These are phyloP conservation scores for Fennellomyces sp. DNA, from an alignment of 371 early-diverging fungal genomes.

Conservation along the genomic window DNA sequence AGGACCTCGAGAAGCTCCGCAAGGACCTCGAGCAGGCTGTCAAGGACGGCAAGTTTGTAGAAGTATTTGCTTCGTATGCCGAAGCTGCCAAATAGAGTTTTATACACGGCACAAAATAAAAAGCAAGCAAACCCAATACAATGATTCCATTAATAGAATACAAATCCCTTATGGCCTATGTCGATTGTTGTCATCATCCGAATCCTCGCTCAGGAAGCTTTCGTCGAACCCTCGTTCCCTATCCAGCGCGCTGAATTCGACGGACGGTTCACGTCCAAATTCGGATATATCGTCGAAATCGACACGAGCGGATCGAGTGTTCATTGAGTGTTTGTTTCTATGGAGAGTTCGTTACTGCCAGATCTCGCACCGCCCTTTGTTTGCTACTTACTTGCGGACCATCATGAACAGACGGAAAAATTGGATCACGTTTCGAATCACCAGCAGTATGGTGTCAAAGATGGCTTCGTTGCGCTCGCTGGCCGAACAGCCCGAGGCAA, in stretches of 20 bases:
- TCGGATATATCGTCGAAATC: constrained; percentile 48
- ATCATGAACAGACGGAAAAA: constrained; percentile 69
- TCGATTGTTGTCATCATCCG: constrained; percentile 37
- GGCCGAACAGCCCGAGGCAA: constrained; percentile 66
- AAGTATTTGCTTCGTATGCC: constrained; percentile 53
- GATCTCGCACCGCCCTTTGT: too few relatives aligned
- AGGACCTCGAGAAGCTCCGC: constrained; percentile 60
- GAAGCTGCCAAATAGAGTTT: constrained; percentile 25
- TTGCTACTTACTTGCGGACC: constrained; percentile 69
- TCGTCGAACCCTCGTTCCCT: constrained; percentile 40
- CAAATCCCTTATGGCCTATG: too few relatives aligned
- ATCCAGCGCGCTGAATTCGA: constrained; percentile 42
- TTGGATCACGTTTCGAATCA: constrained; percentile 74
- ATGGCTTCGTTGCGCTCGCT: constrained; percentile 65
- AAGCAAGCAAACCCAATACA: not conserved
- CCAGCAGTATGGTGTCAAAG: constrained; percentile 70
- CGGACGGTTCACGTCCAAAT: constrained; percentile 31
- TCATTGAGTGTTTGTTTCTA: constrained; percentile 50
- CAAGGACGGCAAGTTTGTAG: constrained; percentile 54
- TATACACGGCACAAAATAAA: not conserved
- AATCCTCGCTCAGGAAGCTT: constrained; percentile 41
- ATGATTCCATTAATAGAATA: too few relatives aligned
- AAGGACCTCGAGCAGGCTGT: constrained; percentile 58
- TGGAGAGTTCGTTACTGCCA: too few relatives aligned
- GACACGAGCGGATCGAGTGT: constrained; percentile 42